Evolutionary conservation across 805 yeast genomes (phyloP).

Genomic region (Zygotorulaspora chibaensis): DNA sequence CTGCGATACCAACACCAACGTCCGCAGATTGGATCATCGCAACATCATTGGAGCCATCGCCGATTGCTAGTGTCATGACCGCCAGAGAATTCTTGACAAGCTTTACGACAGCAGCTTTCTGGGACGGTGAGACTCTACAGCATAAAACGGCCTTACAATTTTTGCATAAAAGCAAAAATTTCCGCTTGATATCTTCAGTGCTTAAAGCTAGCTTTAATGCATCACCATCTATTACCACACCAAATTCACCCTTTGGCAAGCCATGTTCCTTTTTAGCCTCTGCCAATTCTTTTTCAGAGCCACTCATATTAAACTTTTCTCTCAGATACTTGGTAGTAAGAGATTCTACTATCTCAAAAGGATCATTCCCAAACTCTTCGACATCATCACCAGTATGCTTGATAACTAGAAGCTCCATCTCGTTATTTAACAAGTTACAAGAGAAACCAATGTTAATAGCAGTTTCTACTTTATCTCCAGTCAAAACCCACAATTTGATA

Average conservation of each 20-base stretch:
- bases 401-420: conserved; percentile 68
- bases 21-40: conserved; percentile 89
- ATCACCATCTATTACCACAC: conserved; percentile 76
- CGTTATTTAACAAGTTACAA: conserved; percentile 69
- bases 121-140: conserved; percentile 86
- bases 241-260: conserved; percentile 64
- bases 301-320: conserved; percentile 55
- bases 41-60: conserved; percentile 87
- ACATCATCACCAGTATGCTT: conserved; percentile 48
- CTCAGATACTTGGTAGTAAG: conserved; percentile 50
- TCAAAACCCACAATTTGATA: conserved; percentile 78
- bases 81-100: conserved; percentile 68
- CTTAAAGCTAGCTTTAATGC: conserved; percentile 56
- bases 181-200: conserved; percentile 44
- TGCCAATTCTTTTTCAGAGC: conserved; percentile 53
- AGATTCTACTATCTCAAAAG: conserved; percentile 40
- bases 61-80: conserved; percentile 84
- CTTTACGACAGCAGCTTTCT: conserved; percentile 78
- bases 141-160: conserved; percentile 79
- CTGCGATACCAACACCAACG: conserved; percentile 86
- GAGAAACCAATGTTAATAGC: conserved; percentile 86
- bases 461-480: conserved; percentile 88
- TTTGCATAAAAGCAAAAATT: conserved; percentile 67
- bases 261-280: conserved; percentile 54
- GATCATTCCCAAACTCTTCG: conserved; percentile 41